Conservation (phyloP, 2,329 filamentous ascomycete genomes). For the Hypoxylon sp. region DNA sequence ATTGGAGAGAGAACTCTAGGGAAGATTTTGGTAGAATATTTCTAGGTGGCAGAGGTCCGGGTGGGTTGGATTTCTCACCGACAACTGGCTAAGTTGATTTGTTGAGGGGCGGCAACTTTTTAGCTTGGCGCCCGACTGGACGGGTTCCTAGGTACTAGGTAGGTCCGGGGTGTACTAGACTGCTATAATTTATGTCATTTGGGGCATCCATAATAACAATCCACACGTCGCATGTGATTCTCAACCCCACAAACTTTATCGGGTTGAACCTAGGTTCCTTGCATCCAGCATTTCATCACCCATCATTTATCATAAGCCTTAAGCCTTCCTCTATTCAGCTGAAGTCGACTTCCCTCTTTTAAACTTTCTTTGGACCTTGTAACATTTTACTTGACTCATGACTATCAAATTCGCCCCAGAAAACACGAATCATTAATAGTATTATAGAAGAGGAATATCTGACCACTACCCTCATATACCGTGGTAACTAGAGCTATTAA, state of each 20-base stretch:
- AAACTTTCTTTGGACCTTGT: not conserved
- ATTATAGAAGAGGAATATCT: not conserved
- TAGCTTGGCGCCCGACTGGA: conserved; percentile 27
- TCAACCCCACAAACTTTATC: conserved; percentile 41
- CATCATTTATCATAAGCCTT: not conserved
- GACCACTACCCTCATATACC: not conserved
- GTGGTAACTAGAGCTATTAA: not conserved
- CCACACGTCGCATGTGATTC: conserved; percentile 37
- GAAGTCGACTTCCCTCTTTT: not conserved
- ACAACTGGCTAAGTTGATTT: conserved; percentile 41
- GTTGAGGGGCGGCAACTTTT: conserved; percentile 37
- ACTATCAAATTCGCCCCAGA: not conserved
- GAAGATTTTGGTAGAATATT: conserved; percentile 33
- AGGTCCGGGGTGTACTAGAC: conserved; percentile 10
- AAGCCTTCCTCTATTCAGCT: too few species aligned
- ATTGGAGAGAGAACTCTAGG: conserved; percentile 26
- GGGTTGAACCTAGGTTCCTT: not conserved
- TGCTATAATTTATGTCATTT: conserved; percentile 16
- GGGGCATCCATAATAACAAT: conserved; percentile 20
- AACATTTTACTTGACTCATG: not conserved
- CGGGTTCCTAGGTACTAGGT: conserved; percentile 18
- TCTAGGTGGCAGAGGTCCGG: conserved; percentile 22
- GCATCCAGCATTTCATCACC: not conserved
- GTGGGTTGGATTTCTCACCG: conserved; percentile 41
- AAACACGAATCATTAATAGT: not conserved